Conservation (phyloP, 2,329 filamentous ascomycete species). For the Calcarisporium arbuscula region DNA sequence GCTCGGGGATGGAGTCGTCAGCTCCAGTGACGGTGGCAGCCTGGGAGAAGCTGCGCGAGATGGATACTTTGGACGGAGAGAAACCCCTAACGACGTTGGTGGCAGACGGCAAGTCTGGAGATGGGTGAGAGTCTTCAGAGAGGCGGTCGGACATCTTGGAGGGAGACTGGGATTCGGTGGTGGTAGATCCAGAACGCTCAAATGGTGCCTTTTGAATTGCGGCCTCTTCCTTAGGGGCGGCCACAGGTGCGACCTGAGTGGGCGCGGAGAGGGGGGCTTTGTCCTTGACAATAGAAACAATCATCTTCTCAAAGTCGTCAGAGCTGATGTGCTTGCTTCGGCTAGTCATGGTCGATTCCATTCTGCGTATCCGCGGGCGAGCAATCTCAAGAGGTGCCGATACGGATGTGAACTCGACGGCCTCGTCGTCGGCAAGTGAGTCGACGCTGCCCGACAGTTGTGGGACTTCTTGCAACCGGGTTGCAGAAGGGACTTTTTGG, state of each 20-base stretch:
- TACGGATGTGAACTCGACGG: conserved; percentile 50
- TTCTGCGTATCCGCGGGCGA: conserved; percentile 61
- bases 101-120: conserved; percentile 21
- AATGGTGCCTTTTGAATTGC: conserved; percentile 23
- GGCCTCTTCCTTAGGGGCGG: conserved; percentile 37
- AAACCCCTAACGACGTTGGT: conserved; percentile 78
- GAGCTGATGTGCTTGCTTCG: conserved; percentile 88
- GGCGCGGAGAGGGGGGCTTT: conserved; percentile 52
- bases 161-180: conserved; percentile 36
- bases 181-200: conserved; percentile 37
- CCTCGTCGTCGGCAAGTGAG: conserved; percentile 64
- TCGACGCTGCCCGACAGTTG: conserved; percentile 74
- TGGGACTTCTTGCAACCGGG: conserved; percentile 50
- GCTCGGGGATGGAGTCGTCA: conserved; percentile 54
- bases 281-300: conserved; percentile 86
- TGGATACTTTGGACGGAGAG: conserved; percentile 63
- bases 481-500: conserved; percentile 40
- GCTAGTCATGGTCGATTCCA: conserved; percentile 65
- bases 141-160: conserved; percentile 54
- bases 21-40: conserved; percentile 42
- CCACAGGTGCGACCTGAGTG: conserved; percentile 20
- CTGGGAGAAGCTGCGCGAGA: conserved; percentile 39
- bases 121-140: conserved; percentile 22
- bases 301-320: conserved; percentile 87
- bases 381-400: conserved; percentile 51